Base-by-base conservation (phyloP, 768 basidiomycete genomes). In the Termitomyces sp. region DNA sequence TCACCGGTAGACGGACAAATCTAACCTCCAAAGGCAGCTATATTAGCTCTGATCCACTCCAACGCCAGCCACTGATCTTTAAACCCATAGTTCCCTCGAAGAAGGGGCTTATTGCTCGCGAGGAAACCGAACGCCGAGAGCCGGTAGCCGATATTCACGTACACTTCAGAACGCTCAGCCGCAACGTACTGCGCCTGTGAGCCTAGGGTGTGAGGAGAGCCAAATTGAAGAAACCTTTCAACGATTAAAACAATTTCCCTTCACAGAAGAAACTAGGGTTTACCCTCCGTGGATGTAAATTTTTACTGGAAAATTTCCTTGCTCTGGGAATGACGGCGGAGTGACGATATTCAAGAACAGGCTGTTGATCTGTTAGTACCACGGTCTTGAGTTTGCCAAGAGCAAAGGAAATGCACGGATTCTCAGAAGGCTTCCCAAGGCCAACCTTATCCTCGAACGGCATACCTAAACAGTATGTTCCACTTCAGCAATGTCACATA, bases 31-130 rank as follows among this genome's bases (percentile, higher is more conserved):
- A 91, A 92, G 0, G 73, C 71, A 38, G 68, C 68, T 21, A 92
- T 89, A 62, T 91, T 88, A 17, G 80, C 80, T 45, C 75, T 80
- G 25, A 91, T 73, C 89, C 89, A 91, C 62, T 81, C 73, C n/a
- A 91, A 65, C 0, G 84, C 89, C 19, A 88, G 64, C 89, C 89
- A 91, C 63, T 89, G 88, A 64, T 92, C 90, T 69, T 90, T 91
- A 74, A 92, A 92, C 0, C 90, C 89, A 66, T 86, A 92, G 64
- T 92, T 92, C 3, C 90, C 90, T 16, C 75, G 73, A 45, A 92
- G 66, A 41, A 71, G 65, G 12, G 87, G 87, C 57, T 80, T 68
- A 44, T 87, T 84, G 60, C 78, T 79, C 0, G 87, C 89, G 21
- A 92, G 72, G 64, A 90, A 92, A 0, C 90, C 90, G 62, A 91